phyloP scores from a whole-genome alignment of 2,329 filamentous ascomycete genomes.

The Epichloe sibirici region DNA sequence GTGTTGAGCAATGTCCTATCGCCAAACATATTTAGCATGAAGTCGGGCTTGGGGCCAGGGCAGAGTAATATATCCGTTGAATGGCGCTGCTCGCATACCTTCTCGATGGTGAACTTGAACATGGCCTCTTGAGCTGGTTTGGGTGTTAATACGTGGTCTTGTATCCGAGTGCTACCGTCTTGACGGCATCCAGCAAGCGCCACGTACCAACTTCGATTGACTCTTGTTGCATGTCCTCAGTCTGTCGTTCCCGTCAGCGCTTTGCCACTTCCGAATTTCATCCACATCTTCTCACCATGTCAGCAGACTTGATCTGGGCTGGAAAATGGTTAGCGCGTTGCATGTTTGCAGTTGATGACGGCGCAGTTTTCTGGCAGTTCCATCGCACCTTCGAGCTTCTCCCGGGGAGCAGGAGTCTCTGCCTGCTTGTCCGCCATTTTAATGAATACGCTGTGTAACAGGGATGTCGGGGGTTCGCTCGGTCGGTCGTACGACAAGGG shows the following conservation, averaged over 20 bases:
- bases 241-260: slow-evolving; percentile 42
- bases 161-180: no score
- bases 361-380: not conserved
- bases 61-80: not conserved
- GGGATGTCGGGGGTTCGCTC: not conserved
- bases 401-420: slow-evolving; percentile 41
- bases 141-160: not conserved
- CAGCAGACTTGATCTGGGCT: slow-evolving; percentile 96
- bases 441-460: not conserved
- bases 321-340: slow-evolving; percentile 11
- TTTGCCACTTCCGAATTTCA: not conserved
- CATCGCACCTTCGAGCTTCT: slow-evolving; percentile 62
- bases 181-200: not conserved
- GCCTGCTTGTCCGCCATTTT: slow-evolving; percentile 28
- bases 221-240: slow-evolving; percentile 93
- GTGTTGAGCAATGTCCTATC: slow-evolving; percentile 82
- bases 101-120: slow-evolving; percentile 50
- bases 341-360: not conserved
- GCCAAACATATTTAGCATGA: slow-evolving; percentile 10
- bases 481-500: not conserved
- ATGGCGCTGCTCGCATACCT: slow-evolving; percentile 26
- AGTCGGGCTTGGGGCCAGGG: not conserved
- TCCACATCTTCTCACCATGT: slow-evolving; percentile 61
- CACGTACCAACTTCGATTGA: slow-evolving; percentile 84
- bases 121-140: slow-evolving; percentile 47